A percentile compares a stretch with the other conserved stretches of the same genome.
These are phyloP conservation scores for Beauveria australis DNA, from an alignment of 2,329 filamentous ascomycete genomes.

Conservation along the genomic window DNA sequence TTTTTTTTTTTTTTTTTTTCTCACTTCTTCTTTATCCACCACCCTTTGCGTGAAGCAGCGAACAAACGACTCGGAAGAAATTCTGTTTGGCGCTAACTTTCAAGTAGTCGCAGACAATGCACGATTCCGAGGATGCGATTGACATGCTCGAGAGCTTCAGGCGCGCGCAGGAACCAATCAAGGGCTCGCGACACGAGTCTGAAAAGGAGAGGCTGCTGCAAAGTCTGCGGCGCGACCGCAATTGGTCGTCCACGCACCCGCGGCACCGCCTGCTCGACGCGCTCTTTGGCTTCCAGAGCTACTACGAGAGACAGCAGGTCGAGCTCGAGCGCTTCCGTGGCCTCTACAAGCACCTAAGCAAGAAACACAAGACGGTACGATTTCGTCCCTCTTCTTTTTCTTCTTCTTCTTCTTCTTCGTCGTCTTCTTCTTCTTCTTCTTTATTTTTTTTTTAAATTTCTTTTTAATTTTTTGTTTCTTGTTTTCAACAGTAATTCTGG, in stretches of 20 bases:
- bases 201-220: constrained; percentile 3
- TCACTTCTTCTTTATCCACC: background rate
- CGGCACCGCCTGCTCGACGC: constrained; percentile 33
- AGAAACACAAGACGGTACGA: constrained; percentile 24
- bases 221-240: background rate
- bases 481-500: background rate
- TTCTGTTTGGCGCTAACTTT: background rate
- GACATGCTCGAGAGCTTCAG: constrained; percentile 2
- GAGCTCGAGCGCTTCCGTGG: constrained; percentile 28
- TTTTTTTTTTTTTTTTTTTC: too few relatives aligned
- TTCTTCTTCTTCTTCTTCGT: too few relatives aligned
- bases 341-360: constrained; percentile 28
- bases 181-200: constrained; percentile 1
- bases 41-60: too few relatives aligned
- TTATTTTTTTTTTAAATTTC: too few relatives aligned
- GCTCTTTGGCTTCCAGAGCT: constrained; percentile 28
- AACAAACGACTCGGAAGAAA: too few relatives aligned
- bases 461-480: too few relatives aligned
- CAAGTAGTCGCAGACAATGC: background rate
- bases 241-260: constrained; percentile 28
- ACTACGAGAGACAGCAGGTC: constrained; percentile 25
- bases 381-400: too few relatives aligned
- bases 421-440: too few relatives aligned
- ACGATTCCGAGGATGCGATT: constrained; percentile 3
- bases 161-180: background rate